Percentiles rank a stretch among this genome's conserved stretches.
Conservation (phyloP, 805 yeast genomes). For the Suhomyces xylopsoci region DNA sequence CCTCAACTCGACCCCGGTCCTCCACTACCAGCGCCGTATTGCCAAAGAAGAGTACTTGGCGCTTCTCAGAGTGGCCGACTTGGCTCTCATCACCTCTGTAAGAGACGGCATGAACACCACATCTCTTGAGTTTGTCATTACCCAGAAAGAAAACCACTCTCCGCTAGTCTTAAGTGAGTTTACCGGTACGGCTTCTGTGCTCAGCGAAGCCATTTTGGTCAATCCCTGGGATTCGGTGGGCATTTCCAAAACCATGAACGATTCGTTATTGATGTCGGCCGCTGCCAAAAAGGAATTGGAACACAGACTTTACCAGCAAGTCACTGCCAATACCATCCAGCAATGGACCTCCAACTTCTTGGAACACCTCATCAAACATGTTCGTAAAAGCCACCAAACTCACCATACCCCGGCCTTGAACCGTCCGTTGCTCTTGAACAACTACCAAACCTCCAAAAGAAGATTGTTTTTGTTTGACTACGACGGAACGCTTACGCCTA, state of each 20-base stretch:
- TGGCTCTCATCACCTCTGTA: slow-evolving; percentile 83
- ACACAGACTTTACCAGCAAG: slow-evolving; percentile 56
- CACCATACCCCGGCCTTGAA: slow-evolving; percentile 73
- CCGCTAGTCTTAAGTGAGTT: slow-evolving; percentile 91
- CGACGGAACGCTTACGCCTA: slow-evolving; percentile 96
- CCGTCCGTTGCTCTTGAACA: slow-evolving; percentile 57
- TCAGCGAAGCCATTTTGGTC: slow-evolving; percentile 72
- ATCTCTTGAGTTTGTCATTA: slow-evolving; percentile 84
- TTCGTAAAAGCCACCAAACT: slow-evolving; percentile 37
- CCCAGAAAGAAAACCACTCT: slow-evolving; percentile 68
- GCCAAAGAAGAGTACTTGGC: slow-evolving; percentile 89
- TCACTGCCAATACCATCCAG: slow-evolving; percentile 70
- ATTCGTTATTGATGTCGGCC: slow-evolving; percentile 55
- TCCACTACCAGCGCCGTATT: slow-evolving; percentile 88
- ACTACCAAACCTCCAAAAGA: slow-evolving; percentile 58
- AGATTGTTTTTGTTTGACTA: slow-evolving; percentile 89
- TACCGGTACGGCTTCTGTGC: slow-evolving; percentile 78
- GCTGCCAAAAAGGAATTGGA: slow-evolving; percentile 48
- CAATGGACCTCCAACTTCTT: slow-evolving; percentile 73
- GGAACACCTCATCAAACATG: slow-evolving; percentile 43
- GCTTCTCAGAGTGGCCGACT: slow-evolving; percentile 80
- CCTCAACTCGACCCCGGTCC: slow-evolving; percentile 80
- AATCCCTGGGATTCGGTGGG: slow-evolving; percentile 98
- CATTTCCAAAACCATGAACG: slow-evolving; percentile 79
- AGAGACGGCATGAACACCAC: slow-evolving; percentile 98